Percentiles rank a stretch among this genome's conserved stretches.
phyloP scores from a whole-genome alignment of 164 flowering plant species.

The Aristolochia californica region DNA sequence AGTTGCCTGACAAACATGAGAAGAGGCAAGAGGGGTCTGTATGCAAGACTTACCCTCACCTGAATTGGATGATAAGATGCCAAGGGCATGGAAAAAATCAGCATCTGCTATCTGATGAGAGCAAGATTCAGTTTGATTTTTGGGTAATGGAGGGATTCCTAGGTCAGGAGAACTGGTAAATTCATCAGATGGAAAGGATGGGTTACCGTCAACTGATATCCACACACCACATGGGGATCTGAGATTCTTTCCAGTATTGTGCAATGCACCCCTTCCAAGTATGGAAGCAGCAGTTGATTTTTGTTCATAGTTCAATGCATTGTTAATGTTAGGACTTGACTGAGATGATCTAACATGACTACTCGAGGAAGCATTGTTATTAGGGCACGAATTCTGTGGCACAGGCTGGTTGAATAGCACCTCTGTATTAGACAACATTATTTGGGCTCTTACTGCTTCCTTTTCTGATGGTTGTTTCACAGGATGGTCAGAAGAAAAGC shows the following conservation, averaged over 20 bases:
- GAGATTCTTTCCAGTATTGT: slow-evolving; percentile 8
- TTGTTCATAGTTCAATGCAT: slow-evolving; percentile 5
- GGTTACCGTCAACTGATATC: slow-evolving; percentile 10
- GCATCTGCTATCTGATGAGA: slow-evolving; percentile 10
- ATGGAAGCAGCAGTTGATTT: slow-evolving; percentile 13
- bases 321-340: slow-evolving; percentile 10
- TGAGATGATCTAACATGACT: slow-evolving; percentile 9
- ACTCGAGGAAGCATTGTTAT: slow-evolving; percentile 7
- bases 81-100: slow-evolving; percentile 27
- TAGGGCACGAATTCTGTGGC: slow-evolving; percentile 16
- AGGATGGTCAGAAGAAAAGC: slow-evolving; percentile 2
- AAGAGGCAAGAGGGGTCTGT: slow-evolving; percentile 12
- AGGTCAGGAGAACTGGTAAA: slow-evolving; percentile 12
- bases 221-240: slow-evolving; percentile 7
- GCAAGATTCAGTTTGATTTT: slow-evolving; percentile 7
- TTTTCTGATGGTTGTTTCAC: slow-evolving; percentile 12
- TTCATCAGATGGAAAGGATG: slow-evolving; percentile 8
- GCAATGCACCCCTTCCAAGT: slow-evolving; percentile 17
- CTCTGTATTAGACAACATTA: slow-evolving; percentile 22
- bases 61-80: slow-evolving; percentile 10
- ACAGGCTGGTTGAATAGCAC: slow-evolving; percentile 18
- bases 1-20: slow-evolving; percentile 10
- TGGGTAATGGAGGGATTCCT: slow-evolving; percentile 11
- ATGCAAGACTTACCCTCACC: slow-evolving; percentile 11
- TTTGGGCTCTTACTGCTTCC: slow-evolving; percentile 25